Base-by-base conservation (phyloP, 331 rosid species). In the Dryas integrifolia region DNA sequence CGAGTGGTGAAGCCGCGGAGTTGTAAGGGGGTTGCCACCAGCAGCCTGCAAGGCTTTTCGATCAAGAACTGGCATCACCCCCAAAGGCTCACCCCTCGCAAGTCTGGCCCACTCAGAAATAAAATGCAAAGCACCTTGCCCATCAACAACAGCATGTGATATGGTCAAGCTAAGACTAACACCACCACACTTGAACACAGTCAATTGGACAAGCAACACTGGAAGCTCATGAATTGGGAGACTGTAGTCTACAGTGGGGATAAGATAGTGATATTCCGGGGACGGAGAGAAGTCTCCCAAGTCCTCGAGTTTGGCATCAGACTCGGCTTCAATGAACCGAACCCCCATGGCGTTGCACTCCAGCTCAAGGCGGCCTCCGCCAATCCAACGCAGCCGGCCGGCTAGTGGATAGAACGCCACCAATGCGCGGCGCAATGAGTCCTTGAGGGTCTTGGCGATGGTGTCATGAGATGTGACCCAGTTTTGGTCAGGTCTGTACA, bases 341-440 rank as follows among this genome's bases (percentile, higher is more conserved):
- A 47, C 80, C 2, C 97, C 97, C 11, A 6, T 38, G 5, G 82
- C 80, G 13, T 87, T 88, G 75, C 96, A 83, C 1, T 86, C 69
- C 2, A 90, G 79, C 75, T 85, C 81, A 0, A 90, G 79, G 30
- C 88, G 93, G 45, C 92, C 79, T 0, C 76, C 64, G 1, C 38
- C 61, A 4, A 73, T 78, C 88, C 82, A 86, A 5, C 39, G 74
- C n/a, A 90, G 77, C 48, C 87, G 87, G 70, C 87, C 90, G 0
- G 90, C 93, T 5, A 84, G 52, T 6, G 90, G 90, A 40, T 88
- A 49, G 53, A 87, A 91, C 43, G 88, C 81, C 47, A 89, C 91
- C 1, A 89, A 65, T 5, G 79, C 84, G 35, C 69, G 12, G 75
- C 87, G 62, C 39, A 91, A 24, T 0, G 97, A 87, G 65, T 47